Percentiles rank a stretch among this genome's conserved stretches.
These are phyloP conservation scores for Trypanosoma boissoni DNA, from an alignment of 208 protist species.

Conservation along the genomic window DNA sequence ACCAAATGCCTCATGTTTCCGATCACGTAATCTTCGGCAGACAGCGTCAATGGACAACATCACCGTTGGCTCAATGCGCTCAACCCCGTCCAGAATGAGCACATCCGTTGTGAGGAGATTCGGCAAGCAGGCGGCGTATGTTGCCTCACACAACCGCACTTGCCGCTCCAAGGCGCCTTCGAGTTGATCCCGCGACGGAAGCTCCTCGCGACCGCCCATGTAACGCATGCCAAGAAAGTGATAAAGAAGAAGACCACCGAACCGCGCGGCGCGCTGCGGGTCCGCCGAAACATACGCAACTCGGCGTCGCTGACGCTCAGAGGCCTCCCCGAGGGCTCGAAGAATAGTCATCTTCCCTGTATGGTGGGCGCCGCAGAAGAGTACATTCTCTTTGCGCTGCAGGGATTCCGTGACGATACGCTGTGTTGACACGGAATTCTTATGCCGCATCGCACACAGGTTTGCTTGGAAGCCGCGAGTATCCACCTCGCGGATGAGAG, in stretches of 20 bases:
- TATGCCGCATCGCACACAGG: slow-evolving; percentile 46
- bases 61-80: slow-evolving; percentile 54
- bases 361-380: slow-evolving; percentile 73
- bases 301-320: slow-evolving; percentile 29
- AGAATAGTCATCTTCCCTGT: slow-evolving; percentile 86
- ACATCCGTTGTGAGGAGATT: slow-evolving; percentile 71
- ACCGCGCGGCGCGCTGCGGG: slow-evolving; percentile 48
- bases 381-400: slow-evolving; percentile 41
- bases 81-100: slow-evolving; percentile 71
- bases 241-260: slow-evolving; percentile 64
- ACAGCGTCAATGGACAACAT: slow-evolving; percentile 77
- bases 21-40: slow-evolving; percentile 45
- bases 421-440: slow-evolving; percentile 34
- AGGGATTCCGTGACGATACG: slow-evolving; percentile 35
- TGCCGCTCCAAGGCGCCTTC: slow-evolving; percentile 83
- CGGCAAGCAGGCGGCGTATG: slow-evolving; percentile 60
- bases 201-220: slow-evolving; percentile 45
- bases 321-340: slow-evolving; percentile 63
- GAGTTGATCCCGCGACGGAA: slow-evolving; percentile 85
- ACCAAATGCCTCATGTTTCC: slow-evolving; percentile 58
- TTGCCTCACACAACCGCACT: slow-evolving; percentile 68
- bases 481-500: slow-evolving; percentile 78
- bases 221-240: slow-evolving; percentile 82
- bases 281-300: slow-evolving; percentile 83
- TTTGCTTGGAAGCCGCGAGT: slow-evolving; percentile 67